Conservation (phyloP, 768 basidiomycete species). For the Cytidiella melzeri region DNA sequence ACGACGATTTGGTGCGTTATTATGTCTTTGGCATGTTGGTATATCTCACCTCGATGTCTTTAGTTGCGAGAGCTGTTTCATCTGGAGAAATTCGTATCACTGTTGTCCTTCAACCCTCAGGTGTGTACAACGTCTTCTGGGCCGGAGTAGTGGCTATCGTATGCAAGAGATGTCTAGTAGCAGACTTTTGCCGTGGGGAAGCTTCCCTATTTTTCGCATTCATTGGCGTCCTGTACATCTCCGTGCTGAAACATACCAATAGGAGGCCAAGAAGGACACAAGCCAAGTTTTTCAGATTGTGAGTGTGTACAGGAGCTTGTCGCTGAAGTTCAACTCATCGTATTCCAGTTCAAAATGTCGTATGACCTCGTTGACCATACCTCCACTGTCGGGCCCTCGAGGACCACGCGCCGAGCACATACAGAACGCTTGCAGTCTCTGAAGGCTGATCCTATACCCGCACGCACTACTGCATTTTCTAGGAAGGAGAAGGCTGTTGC, state of each 20-base stretch:
- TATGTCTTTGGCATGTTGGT: not conserved
- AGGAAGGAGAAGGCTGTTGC: not conserved
- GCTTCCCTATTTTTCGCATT: too few relatives aligned
- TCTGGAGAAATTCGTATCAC: conserved; percentile 70
- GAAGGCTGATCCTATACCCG: conserved; percentile 23
- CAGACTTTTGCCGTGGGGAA: too few relatives aligned
- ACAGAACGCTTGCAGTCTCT: conserved; percentile 47
- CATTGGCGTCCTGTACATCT: too few relatives aligned
- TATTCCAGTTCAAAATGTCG: conserved; percentile 48
- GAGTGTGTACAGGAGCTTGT: conserved; percentile 23
- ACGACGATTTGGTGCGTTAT: conserved; percentile 65
- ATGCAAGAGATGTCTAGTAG: too few relatives aligned
- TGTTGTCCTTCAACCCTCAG: conserved; percentile 73
- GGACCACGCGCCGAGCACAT: conserved; percentile 56
- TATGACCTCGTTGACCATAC: conserved; percentile 56
- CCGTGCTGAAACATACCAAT: too few relatives aligned
- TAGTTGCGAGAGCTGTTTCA: conserved; percentile 88
- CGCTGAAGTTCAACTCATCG: not conserved
- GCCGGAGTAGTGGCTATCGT: not conserved
- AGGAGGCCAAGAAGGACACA: conserved; percentile 71
- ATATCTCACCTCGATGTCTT: not conserved
- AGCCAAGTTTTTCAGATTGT: conserved; percentile 73
- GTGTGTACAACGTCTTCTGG: conserved; percentile 31
- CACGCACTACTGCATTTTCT: conserved; percentile 6
- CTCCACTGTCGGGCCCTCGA: conserved; percentile 39